Evolutionary conservation across 2,329 filamentous ascomycete species (phyloP).

Genomic region (Rutstroemia sydowiana): DNA sequence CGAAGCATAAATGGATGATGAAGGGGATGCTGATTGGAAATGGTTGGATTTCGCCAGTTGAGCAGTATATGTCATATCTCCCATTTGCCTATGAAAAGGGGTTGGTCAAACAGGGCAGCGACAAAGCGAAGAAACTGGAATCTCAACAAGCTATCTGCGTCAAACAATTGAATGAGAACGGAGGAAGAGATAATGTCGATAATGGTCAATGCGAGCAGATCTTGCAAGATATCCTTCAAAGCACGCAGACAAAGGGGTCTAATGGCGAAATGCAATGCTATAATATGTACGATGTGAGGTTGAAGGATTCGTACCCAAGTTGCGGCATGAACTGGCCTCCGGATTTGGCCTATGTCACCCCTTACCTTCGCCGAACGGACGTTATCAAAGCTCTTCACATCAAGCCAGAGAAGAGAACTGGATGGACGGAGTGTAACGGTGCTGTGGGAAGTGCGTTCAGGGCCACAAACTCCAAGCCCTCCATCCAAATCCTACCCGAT

Average conservation of each 20-base stretch:
- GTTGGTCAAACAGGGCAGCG: constrained; percentile 60
- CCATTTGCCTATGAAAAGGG: constrained; percentile 72
- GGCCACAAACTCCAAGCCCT: constrained; percentile 62
- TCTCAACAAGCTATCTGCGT: constrained; percentile 62
- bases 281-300: constrained; percentile 96
- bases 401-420: constrained; percentile 70
- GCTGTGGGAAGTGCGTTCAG: constrained; percentile 67
- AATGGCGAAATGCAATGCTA: constrained; percentile 54
- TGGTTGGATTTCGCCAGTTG: constrained; percentile 86
- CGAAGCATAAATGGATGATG: constrained; percentile 61
- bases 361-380: constrained; percentile 77
- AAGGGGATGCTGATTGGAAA: constrained; percentile 89
- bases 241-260: constrained; percentile 50
- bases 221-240: constrained; percentile 61
- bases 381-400: constrained; percentile 78
- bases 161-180: constrained; percentile 49
- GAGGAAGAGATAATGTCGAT: constrained; percentile 56
- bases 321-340: constrained; percentile 99
- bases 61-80: constrained; percentile 86
- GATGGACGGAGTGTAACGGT: constrained; percentile 87
- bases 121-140: constrained; percentile 58
- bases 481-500: constrained; percentile 67
- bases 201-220: constrained; percentile 67
- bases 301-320: constrained; percentile 69
- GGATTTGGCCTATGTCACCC: constrained; percentile 68